Conservation (phyloP, 352 stramenopile genomes). For the Discostella stelligera region DNA sequence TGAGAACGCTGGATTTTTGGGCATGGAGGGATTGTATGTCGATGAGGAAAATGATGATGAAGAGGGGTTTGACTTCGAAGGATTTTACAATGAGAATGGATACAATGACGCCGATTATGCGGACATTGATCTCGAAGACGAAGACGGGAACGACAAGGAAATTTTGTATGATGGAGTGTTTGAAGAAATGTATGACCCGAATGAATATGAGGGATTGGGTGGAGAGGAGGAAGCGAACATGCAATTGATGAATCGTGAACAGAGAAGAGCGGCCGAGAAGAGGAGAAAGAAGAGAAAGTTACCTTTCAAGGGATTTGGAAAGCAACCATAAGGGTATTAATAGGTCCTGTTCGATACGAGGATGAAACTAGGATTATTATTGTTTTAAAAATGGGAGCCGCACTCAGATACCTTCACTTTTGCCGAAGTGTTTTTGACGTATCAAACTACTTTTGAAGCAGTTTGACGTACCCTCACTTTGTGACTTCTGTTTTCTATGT, state of each 20-base stretch:
- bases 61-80: slow-evolving; percentile 5
- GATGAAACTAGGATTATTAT: background rate
- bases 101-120: slow-evolving; percentile 43
- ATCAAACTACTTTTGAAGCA: too few relatives aligned
- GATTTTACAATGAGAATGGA: slow-evolving; percentile 34
- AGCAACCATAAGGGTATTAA: background rate
- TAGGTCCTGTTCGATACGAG: background rate
- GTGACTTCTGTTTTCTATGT: too few relatives aligned
- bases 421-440: too few relatives aligned
- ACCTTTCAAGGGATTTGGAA: slow-evolving; percentile 73
- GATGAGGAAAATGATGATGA: slow-evolving; percentile 57
- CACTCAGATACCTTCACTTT: too few relatives aligned
- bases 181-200: slow-evolving; percentile 55
- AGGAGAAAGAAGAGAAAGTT: slow-evolving; percentile 67
- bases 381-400: too few relatives aligned
- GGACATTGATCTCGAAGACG: slow-evolving; percentile 24
- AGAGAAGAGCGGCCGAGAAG: slow-evolving; percentile 68
- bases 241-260: slow-evolving; percentile 66
- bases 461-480: too few relatives aligned
- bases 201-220: slow-evolving; percentile 42
- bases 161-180: slow-evolving; percentile 67
- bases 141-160: slow-evolving; percentile 38
- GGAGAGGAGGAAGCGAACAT: slow-evolving; percentile 44
- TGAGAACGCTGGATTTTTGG: slow-evolving; percentile 56
- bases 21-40: slow-evolving; percentile 47